Base-by-base conservation (phyloP, 2,329 filamentous ascomycete species). In the Colletotrichum destructivum region DNA sequence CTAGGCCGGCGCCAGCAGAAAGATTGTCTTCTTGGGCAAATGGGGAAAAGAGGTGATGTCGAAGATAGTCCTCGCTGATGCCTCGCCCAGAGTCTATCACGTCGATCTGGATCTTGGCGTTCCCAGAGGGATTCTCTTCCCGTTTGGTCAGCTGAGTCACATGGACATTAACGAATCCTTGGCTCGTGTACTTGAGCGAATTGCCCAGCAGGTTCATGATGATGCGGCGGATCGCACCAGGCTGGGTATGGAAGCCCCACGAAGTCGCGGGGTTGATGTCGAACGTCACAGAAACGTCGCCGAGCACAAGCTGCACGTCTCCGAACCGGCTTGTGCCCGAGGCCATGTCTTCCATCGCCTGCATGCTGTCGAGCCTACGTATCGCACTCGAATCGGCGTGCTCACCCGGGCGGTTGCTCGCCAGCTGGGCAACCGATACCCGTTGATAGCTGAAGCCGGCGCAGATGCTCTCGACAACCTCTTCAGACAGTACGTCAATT, bases 51-150 rank as follows among this genome's bases (percentile, higher is more conserved):
- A 93, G 79, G 16, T 86, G 85, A 11, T 88, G 86, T 23, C 87
- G 84, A 13, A 93, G 80, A 73, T 89, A 94, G 12, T 92, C 88
- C 7, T 88, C 83, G 0, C 87, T 87, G 44, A 94, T 94, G 1
- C 92, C 92, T 55, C 86, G 86, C 1, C 92, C 92, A 0, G 91
- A 91, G 74, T 94, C 92, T 0, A 84, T 82, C 1, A 94, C 87
- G 0, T 83, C 87, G 7, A 91, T 75, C 0, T 75, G 78, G 4
- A 81, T 21, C 74, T 12, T 73, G 66, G 8, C 71, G 62, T 18
- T 49, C 0, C 5, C 42, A 1, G 63, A 40, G 8, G 55, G 23
- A 3, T 6, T 18, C 12, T 65, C 46, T 12, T 42, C 23, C 2
- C 2, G 3, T 11, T 38, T 21, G 13, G 5, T 13, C 2, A 35